Percentiles rank a stretch among this genome's conserved stretches.
Evolutionary conservation across 495 filamentous ascomycete genomes (phyloP).

Genomic region (Penicillium odoratum): DNA sequence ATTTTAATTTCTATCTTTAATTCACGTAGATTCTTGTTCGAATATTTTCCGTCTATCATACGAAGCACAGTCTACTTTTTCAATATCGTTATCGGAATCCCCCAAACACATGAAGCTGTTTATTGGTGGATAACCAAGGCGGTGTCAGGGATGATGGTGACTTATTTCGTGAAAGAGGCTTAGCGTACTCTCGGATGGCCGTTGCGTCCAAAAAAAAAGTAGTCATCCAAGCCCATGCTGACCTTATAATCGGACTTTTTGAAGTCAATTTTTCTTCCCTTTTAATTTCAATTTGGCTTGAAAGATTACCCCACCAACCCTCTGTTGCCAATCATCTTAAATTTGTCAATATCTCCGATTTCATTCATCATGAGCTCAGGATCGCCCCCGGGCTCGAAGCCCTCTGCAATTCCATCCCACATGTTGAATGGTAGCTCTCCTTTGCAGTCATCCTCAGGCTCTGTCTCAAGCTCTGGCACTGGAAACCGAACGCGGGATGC

Average conservation of each 20-base stretch:
- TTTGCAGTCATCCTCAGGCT: slow-evolving; percentile 31
- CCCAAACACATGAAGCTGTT: slow-evolving; percentile 2
- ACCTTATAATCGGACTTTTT: background rate
- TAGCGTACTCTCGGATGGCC: slow-evolving; percentile 23
- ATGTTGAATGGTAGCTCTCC: slow-evolving; percentile 50
- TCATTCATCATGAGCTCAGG: slow-evolving; percentile 40
- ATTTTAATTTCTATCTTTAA: too few relatives aligned
- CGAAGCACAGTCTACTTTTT: too few relatives aligned
- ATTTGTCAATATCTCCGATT: background rate
- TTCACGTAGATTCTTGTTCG: too few relatives aligned
- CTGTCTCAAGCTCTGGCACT: slow-evolving; percentile 12
- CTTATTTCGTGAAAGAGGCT: slow-evolving; percentile 7
- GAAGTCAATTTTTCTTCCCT: slow-evolving; percentile 1
- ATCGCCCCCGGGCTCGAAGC: slow-evolving; percentile 40
- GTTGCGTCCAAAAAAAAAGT: slow-evolving; percentile 27
- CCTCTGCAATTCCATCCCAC: slow-evolving; percentile 50
- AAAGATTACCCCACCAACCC: background rate
- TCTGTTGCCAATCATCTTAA: too few relatives aligned
- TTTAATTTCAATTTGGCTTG: background rate
- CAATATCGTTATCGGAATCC: background rate
- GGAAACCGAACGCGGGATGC: slow-evolving; percentile 34
- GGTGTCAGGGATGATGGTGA: slow-evolving; percentile 20
- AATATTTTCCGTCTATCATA: too few relatives aligned
- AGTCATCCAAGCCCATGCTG: slow-evolving; percentile 15
- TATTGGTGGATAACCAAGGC: slow-evolving; percentile 11